phyloP scores from a whole-genome alignment of 192 early-diverging fungal species.

The Paraglomus brasilianum region DNA sequence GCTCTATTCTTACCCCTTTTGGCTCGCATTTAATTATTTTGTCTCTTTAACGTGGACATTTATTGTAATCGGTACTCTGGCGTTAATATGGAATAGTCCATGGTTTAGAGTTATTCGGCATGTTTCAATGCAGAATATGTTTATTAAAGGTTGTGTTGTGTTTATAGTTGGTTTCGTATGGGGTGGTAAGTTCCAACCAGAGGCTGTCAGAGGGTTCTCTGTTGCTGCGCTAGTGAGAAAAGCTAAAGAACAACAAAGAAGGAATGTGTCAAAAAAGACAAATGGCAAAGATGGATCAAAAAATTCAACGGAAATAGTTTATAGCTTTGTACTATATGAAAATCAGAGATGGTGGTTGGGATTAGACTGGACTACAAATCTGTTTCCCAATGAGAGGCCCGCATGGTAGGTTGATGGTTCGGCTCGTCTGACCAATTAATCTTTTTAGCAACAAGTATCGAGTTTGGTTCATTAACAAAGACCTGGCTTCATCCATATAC shows the following conservation, averaged over 20 bases:
- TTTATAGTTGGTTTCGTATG: constrained; percentile 38
- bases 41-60: constrained; percentile 40
- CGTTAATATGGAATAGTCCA: constrained; percentile 46
- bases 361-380: constrained; percentile 56
- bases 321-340: constrained; percentile 49
- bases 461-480: background rate
- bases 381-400: constrained; percentile 54
- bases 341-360: constrained; percentile 62
- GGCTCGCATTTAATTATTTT: constrained; percentile 42
- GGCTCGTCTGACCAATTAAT: background rate
- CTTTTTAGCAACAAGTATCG: background rate
- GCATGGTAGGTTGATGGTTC: constrained; percentile 42
- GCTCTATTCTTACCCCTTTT: constrained; percentile 36
- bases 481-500: background rate
- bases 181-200: constrained; percentile 6
- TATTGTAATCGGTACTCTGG: constrained; percentile 35
- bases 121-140: constrained; percentile 32
- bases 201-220: constrained; percentile 31
- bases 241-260: constrained; percentile 43
- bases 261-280: constrained; percentile 20
- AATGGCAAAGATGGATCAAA: constrained; percentile 27
- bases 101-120: constrained; percentile 44
- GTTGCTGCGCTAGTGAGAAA: constrained; percentile 36
- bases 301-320: constrained; percentile 42
- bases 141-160: constrained; percentile 33